Percentiles rank a stretch among this genome's conserved stretches.
These are phyloP conservation scores for Fusarium sp. DNA, from an alignment of 2,329 filamentous ascomycete genomes.

Conservation along the genomic window DNA sequence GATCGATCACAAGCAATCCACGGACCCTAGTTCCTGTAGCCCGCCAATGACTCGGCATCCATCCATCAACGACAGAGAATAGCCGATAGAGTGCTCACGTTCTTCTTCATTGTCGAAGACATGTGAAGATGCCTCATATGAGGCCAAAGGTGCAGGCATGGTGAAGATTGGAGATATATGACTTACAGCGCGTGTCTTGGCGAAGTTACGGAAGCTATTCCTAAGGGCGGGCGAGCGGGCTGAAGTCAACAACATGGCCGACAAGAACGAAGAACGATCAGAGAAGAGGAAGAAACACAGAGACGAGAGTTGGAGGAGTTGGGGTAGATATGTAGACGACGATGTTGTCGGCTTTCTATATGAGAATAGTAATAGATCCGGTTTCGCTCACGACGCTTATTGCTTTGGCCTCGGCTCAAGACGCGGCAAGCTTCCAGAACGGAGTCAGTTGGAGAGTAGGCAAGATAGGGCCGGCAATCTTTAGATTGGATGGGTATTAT, in stretches of 20 bases:
- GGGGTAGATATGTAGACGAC: conserved; percentile 27
- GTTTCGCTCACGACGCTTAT: conserved; percentile 30
- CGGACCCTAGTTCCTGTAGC: conserved; percentile 19
- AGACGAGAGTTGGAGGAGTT: conserved; percentile 2
- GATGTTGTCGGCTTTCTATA: conserved; percentile 35
- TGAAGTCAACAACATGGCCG: conserved; percentile 57
- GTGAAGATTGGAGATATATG: not conserved
- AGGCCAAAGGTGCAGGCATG: not conserved
- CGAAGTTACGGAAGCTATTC: conserved; percentile 53
- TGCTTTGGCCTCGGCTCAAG: conserved; percentile 39
- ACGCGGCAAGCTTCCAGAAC: conserved; percentile 24
- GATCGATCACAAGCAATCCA: conserved; percentile 35
- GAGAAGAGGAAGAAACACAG: conserved; percentile 10
- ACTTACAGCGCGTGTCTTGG: conserved; percentile 48
- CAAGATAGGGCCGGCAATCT: not conserved
- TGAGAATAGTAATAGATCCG: conserved; percentile 26
- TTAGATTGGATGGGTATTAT: not conserved
- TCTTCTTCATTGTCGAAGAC: not conserved
- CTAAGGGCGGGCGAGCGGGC: conserved; percentile 52
- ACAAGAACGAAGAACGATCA: conserved; percentile 21
- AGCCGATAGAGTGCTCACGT: conserved; percentile 1
- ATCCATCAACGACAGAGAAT: not conserved
- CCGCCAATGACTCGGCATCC: conserved; percentile 29
- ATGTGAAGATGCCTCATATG: conserved; percentile 4
- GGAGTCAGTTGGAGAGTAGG: conserved; percentile 4